Evolutionary conservation across 805 yeast genomes (phyloP).

Genomic region (Kurtzmaniella cleridarum): DNA sequence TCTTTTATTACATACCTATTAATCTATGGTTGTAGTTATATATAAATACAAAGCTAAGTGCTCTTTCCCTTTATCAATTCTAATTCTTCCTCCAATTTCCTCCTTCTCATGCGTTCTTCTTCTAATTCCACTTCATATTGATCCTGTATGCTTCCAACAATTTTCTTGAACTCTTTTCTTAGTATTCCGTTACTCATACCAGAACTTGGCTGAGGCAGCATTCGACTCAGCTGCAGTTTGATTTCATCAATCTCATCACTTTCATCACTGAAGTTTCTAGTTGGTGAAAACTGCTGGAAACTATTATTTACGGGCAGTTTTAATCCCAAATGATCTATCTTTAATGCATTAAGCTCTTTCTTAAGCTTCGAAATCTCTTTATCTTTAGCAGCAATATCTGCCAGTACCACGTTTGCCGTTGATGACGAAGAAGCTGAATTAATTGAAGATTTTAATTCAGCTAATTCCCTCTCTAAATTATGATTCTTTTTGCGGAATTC

Average conservation of each 20-base stretch:
- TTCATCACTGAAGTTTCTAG: conserved; percentile 1
- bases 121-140: conserved; percentile 55
- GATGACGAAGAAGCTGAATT: background rate
- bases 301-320: conserved; percentile 10
- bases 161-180: conserved; percentile 62
- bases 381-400: conserved; percentile 22
- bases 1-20: no score
- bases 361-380: conserved; percentile 39
- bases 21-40: no score
- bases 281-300: conserved; percentile 7
- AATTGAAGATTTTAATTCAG: conserved; percentile 2
- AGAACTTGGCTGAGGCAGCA: conserved; percentile 13
- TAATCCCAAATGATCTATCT: conserved; percentile 40
- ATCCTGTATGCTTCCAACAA: conserved; percentile 56
- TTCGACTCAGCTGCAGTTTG: conserved; percentile 8
- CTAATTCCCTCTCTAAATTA: conserved; percentile 46
- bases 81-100: conserved; percentile 30
- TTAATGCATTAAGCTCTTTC: conserved; percentile 39
- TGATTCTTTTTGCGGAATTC: conserved; percentile 47
- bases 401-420: background rate
- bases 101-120: conserved; percentile 49
- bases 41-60: no score
- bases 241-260: conserved; percentile 17
- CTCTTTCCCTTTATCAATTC: no score
- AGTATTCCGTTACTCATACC: conserved; percentile 49